These are phyloP conservation scores for Penicillium sp. DNA, from an alignment of 2,329 filamentous ascomycete species.

Conservation along the genomic window DNA sequence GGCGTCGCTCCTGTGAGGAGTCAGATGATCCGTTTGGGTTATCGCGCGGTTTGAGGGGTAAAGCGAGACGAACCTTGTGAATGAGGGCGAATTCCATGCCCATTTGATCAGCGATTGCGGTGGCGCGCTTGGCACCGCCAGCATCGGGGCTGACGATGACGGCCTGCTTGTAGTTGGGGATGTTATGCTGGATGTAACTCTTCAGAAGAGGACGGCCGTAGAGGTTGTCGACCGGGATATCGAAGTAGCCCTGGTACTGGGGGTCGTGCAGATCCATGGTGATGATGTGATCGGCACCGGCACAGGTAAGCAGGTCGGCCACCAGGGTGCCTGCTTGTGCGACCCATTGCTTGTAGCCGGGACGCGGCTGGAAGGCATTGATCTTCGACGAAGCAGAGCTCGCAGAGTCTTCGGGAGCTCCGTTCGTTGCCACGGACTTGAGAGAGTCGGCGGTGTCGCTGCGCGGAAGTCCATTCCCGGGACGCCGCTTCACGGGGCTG, in stretches of 20 bases:
- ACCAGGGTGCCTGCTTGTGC: slow-evolving; percentile 94
- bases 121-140: slow-evolving; percentile 92
- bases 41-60: too few species aligned
- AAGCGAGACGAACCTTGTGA: slow-evolving; percentile 70
- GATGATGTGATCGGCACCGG: slow-evolving; percentile 93
- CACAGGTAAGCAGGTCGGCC: slow-evolving; percentile 89
- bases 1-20: slow-evolving; percentile 70
- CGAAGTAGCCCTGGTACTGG: slow-evolving; percentile 98
- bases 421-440: slow-evolving; percentile 40
- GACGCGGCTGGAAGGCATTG: slow-evolving; percentile 72
- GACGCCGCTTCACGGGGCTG: slow-evolving; percentile 45
- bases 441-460: slow-evolving; percentile 40
- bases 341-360: slow-evolving; percentile 98
- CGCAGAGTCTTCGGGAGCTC: slow-evolving; percentile 64
- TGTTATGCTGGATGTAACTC: slow-evolving; percentile 72
- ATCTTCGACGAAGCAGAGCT: slow-evolving; percentile 54
- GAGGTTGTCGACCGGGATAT: slow-evolving; percentile 96
- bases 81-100: slow-evolving; percentile 96
- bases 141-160: slow-evolving; percentile 96
- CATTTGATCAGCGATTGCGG: slow-evolving; percentile 87
- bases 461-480: slow-evolving; percentile 40
- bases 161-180: slow-evolving; percentile 78
- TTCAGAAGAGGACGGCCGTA: slow-evolving; percentile 64
- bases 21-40: slow-evolving; percentile 12
- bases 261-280: slow-evolving; percentile 97